These are phyloP conservation scores for Trametes hirsuta DNA, from an alignment of 1,284 basidiomycete genomes.

Conservation along the genomic window DNA sequence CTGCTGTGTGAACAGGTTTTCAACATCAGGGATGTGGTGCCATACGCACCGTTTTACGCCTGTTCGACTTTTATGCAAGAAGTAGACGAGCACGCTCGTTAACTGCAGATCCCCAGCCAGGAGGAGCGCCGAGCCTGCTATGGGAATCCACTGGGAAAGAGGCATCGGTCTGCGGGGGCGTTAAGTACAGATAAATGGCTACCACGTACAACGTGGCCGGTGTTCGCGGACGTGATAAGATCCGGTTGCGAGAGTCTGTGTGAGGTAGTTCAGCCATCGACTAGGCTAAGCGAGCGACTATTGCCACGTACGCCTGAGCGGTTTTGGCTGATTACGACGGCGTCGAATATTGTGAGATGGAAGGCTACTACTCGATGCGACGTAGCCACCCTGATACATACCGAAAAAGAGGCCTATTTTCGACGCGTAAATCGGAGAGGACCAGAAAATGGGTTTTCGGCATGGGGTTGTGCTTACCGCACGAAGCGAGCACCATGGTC, in stretches of 20 bases:
- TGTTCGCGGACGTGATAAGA: too few species aligned
- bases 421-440: background rate
- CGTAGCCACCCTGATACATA: too few species aligned
- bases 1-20: background rate
- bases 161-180: background rate
- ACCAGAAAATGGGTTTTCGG: background rate
- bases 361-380: too few species aligned
- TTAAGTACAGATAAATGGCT: background rate
- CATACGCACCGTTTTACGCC: background rate
- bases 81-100: conserved; percentile 1
- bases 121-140: background rate
- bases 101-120: conserved; percentile 2
- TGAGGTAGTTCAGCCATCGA: too few species aligned
- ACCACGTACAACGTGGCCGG: too few species aligned
- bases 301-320: too few species aligned
- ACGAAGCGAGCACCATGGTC: conserved; percentile 1
- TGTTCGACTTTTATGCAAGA: background rate
- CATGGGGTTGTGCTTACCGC: background rate
- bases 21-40: background rate
- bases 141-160: background rate
- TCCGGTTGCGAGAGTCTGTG: too few species aligned
- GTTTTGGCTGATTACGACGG: too few species aligned
- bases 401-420: background rate
- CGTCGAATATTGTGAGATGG: too few species aligned
- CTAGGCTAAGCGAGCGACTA: too few species aligned